These are phyloP conservation scores for Gleditsia sinensis DNA, from an alignment of 306 rosid genomes.

Conservation along the genomic window DNA sequence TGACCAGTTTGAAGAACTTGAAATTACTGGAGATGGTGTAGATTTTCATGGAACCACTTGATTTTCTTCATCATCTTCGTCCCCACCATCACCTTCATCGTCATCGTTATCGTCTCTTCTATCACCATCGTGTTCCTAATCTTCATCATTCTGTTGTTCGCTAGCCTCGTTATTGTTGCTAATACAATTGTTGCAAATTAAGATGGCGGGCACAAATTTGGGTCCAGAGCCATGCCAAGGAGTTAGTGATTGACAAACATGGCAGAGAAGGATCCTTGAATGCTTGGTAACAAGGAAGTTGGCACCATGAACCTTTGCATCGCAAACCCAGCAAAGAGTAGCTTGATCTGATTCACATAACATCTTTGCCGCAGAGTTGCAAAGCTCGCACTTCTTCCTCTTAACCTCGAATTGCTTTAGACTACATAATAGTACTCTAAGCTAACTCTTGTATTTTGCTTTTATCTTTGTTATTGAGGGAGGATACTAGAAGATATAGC, in stretches of 20 bases:
- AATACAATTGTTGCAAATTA: constrained; percentile 55
- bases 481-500: neutral
- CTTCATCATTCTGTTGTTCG: neutral
- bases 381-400: constrained; percentile 73
- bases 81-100: neutral
- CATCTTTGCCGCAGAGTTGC: constrained; percentile 56
- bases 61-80: constrained; percentile 55
- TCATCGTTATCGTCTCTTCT: neutral
- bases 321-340: constrained; percentile 78
- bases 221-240: constrained; percentile 78
- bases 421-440: neutral
- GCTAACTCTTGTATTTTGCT: neutral
- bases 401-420: neutral
- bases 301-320: constrained; percentile 71
- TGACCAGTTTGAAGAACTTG: constrained; percentile 54
- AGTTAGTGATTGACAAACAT: constrained; percentile 63
- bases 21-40: constrained; percentile 46
- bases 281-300: constrained; percentile 75
- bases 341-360: constrained; percentile 82
- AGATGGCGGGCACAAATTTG: constrained; percentile 66
- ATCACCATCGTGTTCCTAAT: no score
- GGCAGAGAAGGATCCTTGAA: constrained; percentile 71
- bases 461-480: neutral
- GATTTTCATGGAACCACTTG: constrained; percentile 83
- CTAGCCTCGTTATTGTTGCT: neutral